Conservation (phyloP, 2,329 filamentous ascomycete genomes). For the Sporothrix dimorphospora region DNA sequence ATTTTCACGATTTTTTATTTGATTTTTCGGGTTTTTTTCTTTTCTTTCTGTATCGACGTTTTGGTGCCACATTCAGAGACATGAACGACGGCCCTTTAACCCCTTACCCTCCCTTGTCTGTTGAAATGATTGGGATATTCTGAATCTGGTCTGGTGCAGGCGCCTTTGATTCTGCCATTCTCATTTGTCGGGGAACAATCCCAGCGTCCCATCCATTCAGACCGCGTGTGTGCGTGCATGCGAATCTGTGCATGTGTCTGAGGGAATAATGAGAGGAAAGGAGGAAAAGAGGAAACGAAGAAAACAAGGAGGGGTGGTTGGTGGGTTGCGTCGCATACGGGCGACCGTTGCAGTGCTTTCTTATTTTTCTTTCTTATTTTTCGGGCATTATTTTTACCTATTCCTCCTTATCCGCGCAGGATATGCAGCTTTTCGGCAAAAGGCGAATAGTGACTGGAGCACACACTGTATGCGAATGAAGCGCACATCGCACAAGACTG, state of each 20-base stretch:
- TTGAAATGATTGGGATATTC: background rate
- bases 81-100: background rate
- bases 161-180: conserved; percentile 42
- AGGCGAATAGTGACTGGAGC: background rate
- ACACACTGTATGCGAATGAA: background rate
- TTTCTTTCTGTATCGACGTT: conserved; percentile 34
- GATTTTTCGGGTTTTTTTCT: conserved; percentile 31
- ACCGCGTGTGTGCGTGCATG: background rate
- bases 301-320: background rate
- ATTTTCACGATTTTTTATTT: conserved; percentile 2
- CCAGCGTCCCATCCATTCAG: conserved; percentile 20
- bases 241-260: conserved; percentile 12
- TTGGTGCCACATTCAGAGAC: background rate
- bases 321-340: background rate
- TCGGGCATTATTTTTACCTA: background rate
- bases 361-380: background rate
- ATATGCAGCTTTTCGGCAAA: background rate
- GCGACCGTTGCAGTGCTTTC: background rate
- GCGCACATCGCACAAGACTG: conserved; percentile 7
- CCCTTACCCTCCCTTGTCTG: background rate
- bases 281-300: background rate
- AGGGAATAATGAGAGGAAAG: conserved; percentile 2
- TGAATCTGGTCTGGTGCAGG: background rate
- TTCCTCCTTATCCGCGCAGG: background rate
- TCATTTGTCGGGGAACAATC: conserved; percentile 29